Evolutionary conservation across 345 rosid species (phyloP), one percentile per base, ranked within the genome.

Genomic region (Citrus cavaleriei): DNA sequence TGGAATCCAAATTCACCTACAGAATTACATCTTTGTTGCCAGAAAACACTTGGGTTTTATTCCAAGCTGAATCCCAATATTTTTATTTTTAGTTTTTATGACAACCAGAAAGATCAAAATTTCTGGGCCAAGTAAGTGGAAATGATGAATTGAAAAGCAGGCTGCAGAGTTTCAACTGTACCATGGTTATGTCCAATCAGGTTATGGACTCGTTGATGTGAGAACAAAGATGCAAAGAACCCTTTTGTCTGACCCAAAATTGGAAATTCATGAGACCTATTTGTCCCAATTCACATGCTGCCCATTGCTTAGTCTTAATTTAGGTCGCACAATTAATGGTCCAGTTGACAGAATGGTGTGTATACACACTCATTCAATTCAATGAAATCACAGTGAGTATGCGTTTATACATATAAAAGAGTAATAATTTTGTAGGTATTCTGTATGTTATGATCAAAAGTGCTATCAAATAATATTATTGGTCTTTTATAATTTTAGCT

Each of bases 231-330:
- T 13, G 30, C 51, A 51, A 65, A 32, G 4, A 51, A 51, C 38
- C 35, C 73, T 68, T 68, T 55, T 84, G 81, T 72, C 82, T 78
- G 58, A 72, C 82, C 84, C 82, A 67, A 59, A 46, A 66, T 22
- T 40, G 27, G 69, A 59, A 72, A 78, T 68, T 21, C 14, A 10
- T 75, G 30, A 28, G 24, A 16, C 24, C 37, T 21, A 5, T 22
- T 32, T 32, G 8, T 7, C 9, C 25, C 12, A n/a, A 6, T 38
- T 63, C 61, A 46, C 70, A 75, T 75, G 58, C 35, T 46, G n/a
- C 59, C 73, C 73, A 27, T 30, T 71, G 9, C 55, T 32, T 7
- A 21, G 1, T 71, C 49, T 42, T 42, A 42, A 10, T 10, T 42
- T 42, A 10, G 49, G 49, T 12, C 49, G 10, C 49, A 10, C 49